phyloP scores from a whole-genome alignment of 352 stramenopile species.

The Phytophthora niederhauseri region DNA sequence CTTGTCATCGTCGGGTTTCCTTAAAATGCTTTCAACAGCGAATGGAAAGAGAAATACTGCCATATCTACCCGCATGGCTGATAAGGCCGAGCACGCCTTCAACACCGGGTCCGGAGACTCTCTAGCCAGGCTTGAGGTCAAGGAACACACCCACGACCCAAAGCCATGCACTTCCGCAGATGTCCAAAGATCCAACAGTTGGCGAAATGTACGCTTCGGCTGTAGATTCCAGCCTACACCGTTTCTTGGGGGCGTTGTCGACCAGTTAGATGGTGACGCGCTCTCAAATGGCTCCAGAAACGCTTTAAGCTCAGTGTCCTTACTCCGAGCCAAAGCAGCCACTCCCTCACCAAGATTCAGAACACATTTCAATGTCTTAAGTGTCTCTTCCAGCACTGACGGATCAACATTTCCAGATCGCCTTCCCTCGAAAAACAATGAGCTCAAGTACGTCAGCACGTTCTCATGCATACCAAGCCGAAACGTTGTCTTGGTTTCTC shows the following conservation, averaged over 20 bases:
- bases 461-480: conserved; percentile 61
- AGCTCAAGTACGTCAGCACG: conserved; percentile 62
- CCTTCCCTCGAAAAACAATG: conserved; percentile 66
- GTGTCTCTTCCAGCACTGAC: conserved; percentile 46
- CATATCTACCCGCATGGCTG: conserved; percentile 53
- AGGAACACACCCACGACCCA: conserved; percentile 58
- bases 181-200: conserved; percentile 49
- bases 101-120: conserved; percentile 55
- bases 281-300: conserved; percentile 62
- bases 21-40: conserved; percentile 49
- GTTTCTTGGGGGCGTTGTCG: conserved; percentile 22
- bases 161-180: conserved; percentile 47
- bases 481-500: conserved; percentile 58
- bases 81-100: conserved; percentile 49
- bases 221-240: neutral
- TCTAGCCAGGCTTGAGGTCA: conserved; percentile 51
- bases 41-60: conserved; percentile 84
- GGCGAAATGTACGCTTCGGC: conserved; percentile 17
- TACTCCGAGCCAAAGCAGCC: conserved; percentile 45
- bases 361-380: conserved; percentile 59
- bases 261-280: conserved; percentile 65
- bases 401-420: conserved; percentile 22
- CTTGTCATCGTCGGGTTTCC: conserved; percentile 12
- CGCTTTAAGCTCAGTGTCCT: conserved; percentile 65
- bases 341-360: conserved; percentile 48